These are phyloP conservation scores for Danielozyma ontarioensis DNA, from an alignment of 805 yeast species.

Conservation along the genomic window DNA sequence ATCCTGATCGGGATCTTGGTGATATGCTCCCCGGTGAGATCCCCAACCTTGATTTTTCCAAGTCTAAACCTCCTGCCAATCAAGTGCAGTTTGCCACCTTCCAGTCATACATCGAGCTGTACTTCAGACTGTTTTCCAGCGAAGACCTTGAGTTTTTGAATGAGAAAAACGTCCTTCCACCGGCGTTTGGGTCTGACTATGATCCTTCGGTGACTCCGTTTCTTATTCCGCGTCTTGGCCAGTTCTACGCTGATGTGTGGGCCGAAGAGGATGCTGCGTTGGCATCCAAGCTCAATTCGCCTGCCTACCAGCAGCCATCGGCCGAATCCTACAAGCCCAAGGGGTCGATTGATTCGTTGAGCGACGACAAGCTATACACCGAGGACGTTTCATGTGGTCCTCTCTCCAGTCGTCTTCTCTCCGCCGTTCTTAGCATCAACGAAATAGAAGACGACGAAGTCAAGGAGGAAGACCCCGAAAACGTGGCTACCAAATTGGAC, in stretches of 20 bases:
- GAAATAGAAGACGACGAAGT: constrained; percentile 14
- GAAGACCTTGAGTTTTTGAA: constrained; percentile 77
- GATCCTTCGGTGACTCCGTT: constrained; percentile 69
- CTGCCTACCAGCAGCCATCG: constrained; percentile 40
- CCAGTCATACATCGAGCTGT: constrained; percentile 79
- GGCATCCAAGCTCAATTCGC: constrained; percentile 41
- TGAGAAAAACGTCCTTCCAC: constrained; percentile 55
- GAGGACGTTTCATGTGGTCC: constrained; percentile 89
- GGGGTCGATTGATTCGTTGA: constrained; percentile 52
- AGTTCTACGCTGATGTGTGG: constrained; percentile 80
- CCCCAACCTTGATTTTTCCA: constrained; percentile 83
- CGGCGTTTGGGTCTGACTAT: constrained; percentile 41
- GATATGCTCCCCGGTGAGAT: constrained; percentile 80
- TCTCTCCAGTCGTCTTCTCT: constrained; percentile 70
- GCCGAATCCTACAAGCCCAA: constrained; percentile 48
- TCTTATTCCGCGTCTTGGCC: constrained; percentile 81
- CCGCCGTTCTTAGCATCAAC: constrained; percentile 64
- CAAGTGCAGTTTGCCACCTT: constrained; percentile 92
- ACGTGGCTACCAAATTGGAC: constrained; percentile 31
- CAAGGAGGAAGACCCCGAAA: constrained; percentile 20
- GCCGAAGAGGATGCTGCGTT: constrained; percentile 64
- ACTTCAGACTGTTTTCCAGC: constrained; percentile 67
- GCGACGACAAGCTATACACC: constrained; percentile 60
- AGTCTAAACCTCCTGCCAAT: constrained; percentile 64
- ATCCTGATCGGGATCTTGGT: constrained; percentile 71